Evolutionary conservation across 192 early-diverging fungal species (phyloP).

Genomic region (Lunasporangiospora selenospora): DNA sequence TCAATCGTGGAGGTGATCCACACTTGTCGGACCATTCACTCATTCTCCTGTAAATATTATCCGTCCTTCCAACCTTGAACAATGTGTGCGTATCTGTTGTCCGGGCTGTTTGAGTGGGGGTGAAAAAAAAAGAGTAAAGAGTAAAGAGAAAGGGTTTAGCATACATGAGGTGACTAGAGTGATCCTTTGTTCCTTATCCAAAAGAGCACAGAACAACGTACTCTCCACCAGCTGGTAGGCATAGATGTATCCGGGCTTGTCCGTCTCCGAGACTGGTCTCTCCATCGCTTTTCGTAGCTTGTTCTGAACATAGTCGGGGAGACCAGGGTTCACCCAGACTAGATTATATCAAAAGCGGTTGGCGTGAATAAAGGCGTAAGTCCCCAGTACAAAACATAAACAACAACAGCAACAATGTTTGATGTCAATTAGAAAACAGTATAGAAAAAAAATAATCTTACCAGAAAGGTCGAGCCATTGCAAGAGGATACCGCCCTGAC

Average conservation of each 20-base stretch:
- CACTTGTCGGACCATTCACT: slow-evolving; percentile 57
- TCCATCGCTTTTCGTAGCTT: slow-evolving; percentile 50
- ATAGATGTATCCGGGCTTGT: slow-evolving; percentile 57
- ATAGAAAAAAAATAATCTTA: neutral
- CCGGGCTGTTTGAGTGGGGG: slow-evolving; percentile 1
- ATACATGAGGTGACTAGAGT: neutral
- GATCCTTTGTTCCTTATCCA: neutral
- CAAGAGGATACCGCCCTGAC: slow-evolving; percentile 36
- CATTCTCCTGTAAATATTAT: slow-evolving; percentile 53
- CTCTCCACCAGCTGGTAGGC: slow-evolving; percentile 50
- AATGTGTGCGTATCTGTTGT: slow-evolving; percentile 36
- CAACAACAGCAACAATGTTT: neutral
- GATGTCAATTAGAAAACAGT: neutral
- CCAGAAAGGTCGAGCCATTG: slow-evolving; percentile 46
- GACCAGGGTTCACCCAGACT: slow-evolving; percentile 49
- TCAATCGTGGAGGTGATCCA: slow-evolving; percentile 47
- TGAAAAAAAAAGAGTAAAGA: neutral
- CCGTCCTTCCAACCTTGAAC: slow-evolving; percentile 56
- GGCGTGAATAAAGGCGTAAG: neutral
- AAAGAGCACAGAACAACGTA: slow-evolving; percentile 7
- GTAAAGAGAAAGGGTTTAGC: neutral
- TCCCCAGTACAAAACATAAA: neutral
- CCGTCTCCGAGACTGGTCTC: slow-evolving; percentile 48
- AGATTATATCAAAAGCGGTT: neutral
- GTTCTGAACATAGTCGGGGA: slow-evolving; percentile 44